A percentile compares a stretch with the other conserved stretches of the same genome.
Evolutionary conservation across 2,329 filamentous ascomycete species (phyloP).

Genomic region (Penicillium sp.): DNA sequence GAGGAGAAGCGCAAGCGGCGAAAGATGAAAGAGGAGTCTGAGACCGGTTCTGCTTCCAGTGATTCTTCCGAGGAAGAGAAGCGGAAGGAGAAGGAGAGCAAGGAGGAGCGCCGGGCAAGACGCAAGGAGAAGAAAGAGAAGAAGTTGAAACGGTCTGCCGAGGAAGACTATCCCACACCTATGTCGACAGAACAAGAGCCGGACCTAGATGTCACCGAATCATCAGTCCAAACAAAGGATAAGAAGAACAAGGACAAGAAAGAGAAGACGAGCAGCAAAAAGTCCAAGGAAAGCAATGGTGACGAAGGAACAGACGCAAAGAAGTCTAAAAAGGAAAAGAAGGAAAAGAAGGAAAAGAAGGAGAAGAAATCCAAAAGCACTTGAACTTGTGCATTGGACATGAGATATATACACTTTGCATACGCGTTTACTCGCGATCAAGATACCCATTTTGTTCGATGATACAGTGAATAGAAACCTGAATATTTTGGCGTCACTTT

Average conservation of each 20-base stretch:
- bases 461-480: conserved; percentile 7
- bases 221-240: conserved; percentile 18
- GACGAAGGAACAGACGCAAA: conserved; percentile 35
- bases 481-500: conserved; percentile 7
- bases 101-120: conserved; percentile 20
- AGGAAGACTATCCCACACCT: conserved; percentile 36
- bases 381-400: conserved; percentile 2
- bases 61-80: conserved; percentile 13
- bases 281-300: conserved; percentile 25
- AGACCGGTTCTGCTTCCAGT: conserved; percentile 5
- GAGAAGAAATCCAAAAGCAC: conserved; percentile 29
- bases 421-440: conserved; percentile 20
- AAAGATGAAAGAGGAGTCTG: conserved; percentile 19
- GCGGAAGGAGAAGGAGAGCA: conserved; percentile 28
- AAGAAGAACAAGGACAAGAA: conserved; percentile 20
- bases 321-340: conserved; percentile 49
- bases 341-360: conserved; percentile 40
- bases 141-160: conserved; percentile 17
- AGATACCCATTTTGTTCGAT: conserved; percentile 37
- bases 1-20: conserved; percentile 21
- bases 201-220: conserved; percentile 26
- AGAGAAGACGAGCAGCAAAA: conserved; percentile 32
- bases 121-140: conserved; percentile 18
- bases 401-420: conserved; percentile 18
- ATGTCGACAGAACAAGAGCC: conserved; percentile 35